Evolutionary conservation across 768 basidiomycete species (phyloP), one percentile per base, ranked within the genome.

Genomic region (Tulasnella sp.): DNA sequence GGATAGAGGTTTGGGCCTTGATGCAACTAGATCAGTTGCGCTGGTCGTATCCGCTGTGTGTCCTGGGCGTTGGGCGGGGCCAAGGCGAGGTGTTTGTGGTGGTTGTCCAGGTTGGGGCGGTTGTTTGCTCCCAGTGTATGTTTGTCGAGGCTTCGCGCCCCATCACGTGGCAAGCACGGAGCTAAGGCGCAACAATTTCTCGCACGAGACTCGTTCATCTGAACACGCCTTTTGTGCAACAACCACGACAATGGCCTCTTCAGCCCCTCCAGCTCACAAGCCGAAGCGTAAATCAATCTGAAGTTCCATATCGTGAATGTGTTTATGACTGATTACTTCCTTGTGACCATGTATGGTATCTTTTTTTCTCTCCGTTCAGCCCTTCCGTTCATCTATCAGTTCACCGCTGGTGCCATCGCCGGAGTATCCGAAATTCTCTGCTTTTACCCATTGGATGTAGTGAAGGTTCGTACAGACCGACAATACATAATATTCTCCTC

Each of bases 381-480:
- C 39, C 87, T 95, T 70, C 94, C 94, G 0, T 95, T 95, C 85
- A 82, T 89, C 77, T 93, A 95, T 80, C 98, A 94, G 82, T 99
- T 99, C 83, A 89, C 91, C 0, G 96, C 97, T 0, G 98, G 98
- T 70, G 98, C 97, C 5, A 96, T 99, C 81, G 98, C 98, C 80
- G 97, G 97, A 77, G 90, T 94, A 80, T 86, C 86, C 35, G 85
- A 86, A 74, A 85, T 86, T 18, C 83, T 85, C 32, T 93, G 93
- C 5, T 94, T 96, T 83, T 96, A 95, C 81, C 94, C 95, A 78
- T 91, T 96, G 80, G 95, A 93, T 95, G 77, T 77, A 26, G 77
- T 77, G 26, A 77, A 77, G 70, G 93, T 95, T 85, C 82, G 93
- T 90, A 29, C 37, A 70, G 0, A 37, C 55, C 39, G 39, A 48